Percentiles rank a stretch among this genome's conserved stretches.
Evolutionary conservation across 306 rosid genomes (phyloP).

Genomic region (Medicago lupulina): DNA sequence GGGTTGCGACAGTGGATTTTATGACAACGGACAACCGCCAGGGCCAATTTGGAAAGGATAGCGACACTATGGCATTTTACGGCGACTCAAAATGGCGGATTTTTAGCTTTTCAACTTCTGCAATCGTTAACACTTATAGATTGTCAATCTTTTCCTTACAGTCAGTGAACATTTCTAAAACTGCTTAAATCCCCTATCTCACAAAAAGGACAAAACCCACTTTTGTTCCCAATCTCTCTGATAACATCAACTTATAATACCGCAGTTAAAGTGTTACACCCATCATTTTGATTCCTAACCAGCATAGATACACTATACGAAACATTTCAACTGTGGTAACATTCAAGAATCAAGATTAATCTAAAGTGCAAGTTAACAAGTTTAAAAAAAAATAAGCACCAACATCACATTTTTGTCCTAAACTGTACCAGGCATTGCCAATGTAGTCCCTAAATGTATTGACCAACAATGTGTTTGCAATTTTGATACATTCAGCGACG

Average conservation of each 20-base stretch:
- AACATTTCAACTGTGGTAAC: background rate
- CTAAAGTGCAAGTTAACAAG: background rate
- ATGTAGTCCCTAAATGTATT: no score
- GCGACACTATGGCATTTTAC: no score
- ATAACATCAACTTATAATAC: background rate
- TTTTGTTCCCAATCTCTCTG: constrained; percentile 12
- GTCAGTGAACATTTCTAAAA: constrained; percentile 14
- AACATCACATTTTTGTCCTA: background rate
- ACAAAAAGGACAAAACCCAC: constrained; percentile 4
- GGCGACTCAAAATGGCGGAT: background rate
- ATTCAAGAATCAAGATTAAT: background rate
- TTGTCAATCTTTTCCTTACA: background rate
- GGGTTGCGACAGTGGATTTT: background rate
- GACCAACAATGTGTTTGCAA: no score
- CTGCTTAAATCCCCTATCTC: background rate
- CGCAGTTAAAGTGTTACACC: background rate
- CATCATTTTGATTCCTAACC: constrained; percentile 11
- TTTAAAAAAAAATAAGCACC: background rate
- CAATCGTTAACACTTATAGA: background rate
- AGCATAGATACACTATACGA: background rate
- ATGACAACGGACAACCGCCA: background rate
- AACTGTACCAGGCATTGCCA: no score
- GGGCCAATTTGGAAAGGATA: background rate
- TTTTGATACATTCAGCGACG: no score
- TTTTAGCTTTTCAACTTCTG: background rate